phyloP scores from a whole-genome alignment of 2,329 filamentous ascomycete genomes.

The Dothidotthia symphoricarpi region DNA sequence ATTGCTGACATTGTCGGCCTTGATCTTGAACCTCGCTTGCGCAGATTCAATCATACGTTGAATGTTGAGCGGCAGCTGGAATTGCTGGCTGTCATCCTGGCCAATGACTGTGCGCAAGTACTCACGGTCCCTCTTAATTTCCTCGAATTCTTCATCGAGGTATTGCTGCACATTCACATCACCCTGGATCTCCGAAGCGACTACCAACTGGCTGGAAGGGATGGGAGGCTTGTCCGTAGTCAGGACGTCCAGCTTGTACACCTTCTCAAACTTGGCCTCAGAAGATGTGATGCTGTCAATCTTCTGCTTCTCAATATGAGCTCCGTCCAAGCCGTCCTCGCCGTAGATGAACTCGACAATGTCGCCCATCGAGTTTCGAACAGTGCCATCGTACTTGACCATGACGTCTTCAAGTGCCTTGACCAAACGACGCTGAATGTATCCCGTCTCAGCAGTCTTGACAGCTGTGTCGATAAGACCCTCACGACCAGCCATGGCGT shows the following conservation, averaged over 20 bases:
- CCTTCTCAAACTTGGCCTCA: constrained; percentile 71
- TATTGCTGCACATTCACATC: constrained; percentile 84
- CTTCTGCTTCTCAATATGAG: constrained; percentile 87
- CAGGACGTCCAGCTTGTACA: constrained; percentile 87
- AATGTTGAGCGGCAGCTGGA: constrained; percentile 91
- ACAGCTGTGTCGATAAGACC: constrained; percentile 99
- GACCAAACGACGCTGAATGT: constrained; percentile 96
- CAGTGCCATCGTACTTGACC: constrained; percentile 95
- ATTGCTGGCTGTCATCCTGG: constrained; percentile 73
- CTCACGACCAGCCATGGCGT: constrained; percentile 99
- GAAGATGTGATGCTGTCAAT: constrained; percentile 84
- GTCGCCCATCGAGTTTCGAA: constrained; percentile 94
- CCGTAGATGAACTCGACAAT: constrained; percentile 97
- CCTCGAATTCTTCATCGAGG: constrained; percentile 85
- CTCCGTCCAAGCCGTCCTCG: constrained; percentile 93
- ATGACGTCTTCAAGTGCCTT: constrained; percentile 98
- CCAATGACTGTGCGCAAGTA: constrained; percentile 67
- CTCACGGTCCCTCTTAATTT: constrained; percentile 69
- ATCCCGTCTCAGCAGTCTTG: constrained; percentile 98
- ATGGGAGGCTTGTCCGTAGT: constrained; percentile 64
- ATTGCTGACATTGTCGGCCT: constrained; percentile 76
- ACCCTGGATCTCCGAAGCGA: constrained; percentile 80
- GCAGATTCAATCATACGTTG: constrained; percentile 87
- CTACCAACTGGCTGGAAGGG: constrained; percentile 71
- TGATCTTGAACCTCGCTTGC: constrained; percentile 86